phyloP scores from a whole-genome alignment of 805 yeast species.

The Myxozyma nipponensis region DNA sequence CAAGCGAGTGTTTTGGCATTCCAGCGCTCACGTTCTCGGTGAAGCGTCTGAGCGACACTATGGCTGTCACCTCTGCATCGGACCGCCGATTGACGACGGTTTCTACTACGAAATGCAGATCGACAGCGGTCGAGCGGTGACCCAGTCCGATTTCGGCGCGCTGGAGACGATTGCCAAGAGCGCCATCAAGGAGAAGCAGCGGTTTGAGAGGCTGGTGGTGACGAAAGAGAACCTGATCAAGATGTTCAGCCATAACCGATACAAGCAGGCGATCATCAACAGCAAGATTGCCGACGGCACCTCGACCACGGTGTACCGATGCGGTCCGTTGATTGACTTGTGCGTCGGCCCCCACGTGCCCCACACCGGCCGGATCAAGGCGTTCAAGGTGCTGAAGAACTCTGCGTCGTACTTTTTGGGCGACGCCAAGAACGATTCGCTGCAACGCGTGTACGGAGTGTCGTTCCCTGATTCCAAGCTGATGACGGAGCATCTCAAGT shows the following conservation, averaged over 20 bases:
- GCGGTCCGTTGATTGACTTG: conserved; percentile 94
- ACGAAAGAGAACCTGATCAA: conserved; percentile 84
- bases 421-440: conserved; percentile 85
- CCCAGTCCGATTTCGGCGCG: conserved; percentile 76
- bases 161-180: conserved; percentile 83
- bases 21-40: conserved; percentile 96
- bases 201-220: conserved; percentile 87
- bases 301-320: conserved; percentile 92
- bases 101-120: conserved; percentile 95
- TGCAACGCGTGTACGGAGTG: conserved; percentile 96
- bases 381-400: conserved; percentile 89
- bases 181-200: conserved; percentile 92
- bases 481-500: conserved; percentile 91
- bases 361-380: conserved; percentile 93
- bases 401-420: conserved; percentile 95
- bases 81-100: conserved; percentile 98
- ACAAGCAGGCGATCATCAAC: conserved; percentile 80
- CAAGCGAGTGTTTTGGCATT: conserved; percentile 96
- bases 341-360: conserved; percentile 98
- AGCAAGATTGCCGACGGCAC: conserved; percentile 95
- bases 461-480: conserved; percentile 97
- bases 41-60: conserved; percentile 96
- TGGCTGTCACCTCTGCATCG: conserved; percentile 89
- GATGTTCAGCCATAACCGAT: conserved; percentile 95
- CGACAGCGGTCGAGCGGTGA: conserved; percentile 64